Conservation (phyloP, 495 filamentous ascomycete genomes). For the Tuber umbilicatum region DNA sequence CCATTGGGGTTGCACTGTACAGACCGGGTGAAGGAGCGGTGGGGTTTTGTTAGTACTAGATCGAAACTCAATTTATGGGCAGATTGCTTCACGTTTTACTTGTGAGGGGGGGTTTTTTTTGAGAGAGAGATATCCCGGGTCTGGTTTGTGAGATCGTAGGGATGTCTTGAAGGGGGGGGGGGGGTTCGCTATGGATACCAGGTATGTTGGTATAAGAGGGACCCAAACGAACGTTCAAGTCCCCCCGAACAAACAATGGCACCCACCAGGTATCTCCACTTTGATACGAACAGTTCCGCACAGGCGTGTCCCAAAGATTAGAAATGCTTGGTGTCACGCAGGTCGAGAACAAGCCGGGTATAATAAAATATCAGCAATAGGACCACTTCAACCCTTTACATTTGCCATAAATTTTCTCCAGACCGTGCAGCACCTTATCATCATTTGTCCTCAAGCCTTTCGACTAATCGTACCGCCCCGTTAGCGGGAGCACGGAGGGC, state of each 20-base stretch:
- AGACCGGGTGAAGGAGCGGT: not conserved
- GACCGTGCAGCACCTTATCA: constrained; percentile 53
- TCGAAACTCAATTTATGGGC: not conserved
- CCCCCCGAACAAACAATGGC: constrained; percentile 57
- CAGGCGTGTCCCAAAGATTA: constrained; percentile 44
- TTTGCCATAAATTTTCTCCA: constrained; percentile 57
- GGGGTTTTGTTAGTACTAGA: not conserved
- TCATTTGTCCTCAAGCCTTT: constrained; percentile 51
- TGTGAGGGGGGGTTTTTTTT: too few species aligned
- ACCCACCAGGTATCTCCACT: constrained; percentile 57
- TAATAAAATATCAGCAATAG: constrained; percentile 61
- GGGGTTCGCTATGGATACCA: not conserved
- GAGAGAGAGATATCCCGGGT: not conserved
- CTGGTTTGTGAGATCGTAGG: not conserved
- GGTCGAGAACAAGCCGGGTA: constrained; percentile 46
- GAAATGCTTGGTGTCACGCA: not conserved
- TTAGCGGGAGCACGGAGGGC: constrained; percentile 52
- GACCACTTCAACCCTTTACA: constrained; percentile 53
- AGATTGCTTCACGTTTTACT: not conserved
- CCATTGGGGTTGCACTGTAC: constrained; percentile 76
- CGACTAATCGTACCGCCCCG: constrained; percentile 52
- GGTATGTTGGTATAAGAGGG: not conserved
- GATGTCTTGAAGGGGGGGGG: not conserved
- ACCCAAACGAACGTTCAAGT: not conserved
- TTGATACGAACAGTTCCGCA: constrained; percentile 58